Evolutionary conservation across 495 filamentous ascomycete species (phyloP).

Genomic region (Rostrohypoxylon terebratum): DNA sequence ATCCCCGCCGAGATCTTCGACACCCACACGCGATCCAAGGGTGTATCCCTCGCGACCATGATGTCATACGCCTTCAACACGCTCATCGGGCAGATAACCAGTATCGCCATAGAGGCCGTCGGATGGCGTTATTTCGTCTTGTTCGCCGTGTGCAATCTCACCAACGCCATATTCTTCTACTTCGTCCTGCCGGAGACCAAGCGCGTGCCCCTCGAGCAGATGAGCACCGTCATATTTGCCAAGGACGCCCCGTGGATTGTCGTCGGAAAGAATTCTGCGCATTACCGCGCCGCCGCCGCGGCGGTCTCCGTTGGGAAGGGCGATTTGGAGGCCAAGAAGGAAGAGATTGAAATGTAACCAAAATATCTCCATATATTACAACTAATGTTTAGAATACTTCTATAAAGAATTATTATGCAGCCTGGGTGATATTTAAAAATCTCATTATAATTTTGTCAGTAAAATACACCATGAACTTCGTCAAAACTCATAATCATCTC

Average conservation of each 20-base stretch:
- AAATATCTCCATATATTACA: neutral
- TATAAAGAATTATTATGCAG: neutral
- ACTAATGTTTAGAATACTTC: neutral
- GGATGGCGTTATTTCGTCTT: constrained; percentile 67
- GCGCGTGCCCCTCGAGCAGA: constrained; percentile 74
- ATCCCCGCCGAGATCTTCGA: constrained; percentile 79
- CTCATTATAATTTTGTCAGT: neutral
- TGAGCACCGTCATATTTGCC: constrained; percentile 73
- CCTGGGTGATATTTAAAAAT: neutral
- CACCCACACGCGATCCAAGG: constrained; percentile 73
- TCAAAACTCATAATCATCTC: neutral
- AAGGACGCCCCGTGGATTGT: constrained; percentile 73
- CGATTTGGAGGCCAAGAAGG: constrained; percentile 42
- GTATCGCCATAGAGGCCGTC: constrained; percentile 65
- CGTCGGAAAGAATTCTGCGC: constrained; percentile 47
- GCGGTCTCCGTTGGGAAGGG: constrained; percentile 25
- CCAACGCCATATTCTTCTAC: constrained; percentile 76
- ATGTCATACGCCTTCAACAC: constrained; percentile 77
- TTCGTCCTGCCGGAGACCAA: constrained; percentile 72
- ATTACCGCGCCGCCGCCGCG: constrained; percentile 23
- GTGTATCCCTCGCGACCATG: constrained; percentile 75
- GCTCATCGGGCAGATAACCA: constrained; percentile 77
- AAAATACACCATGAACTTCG: neutral
- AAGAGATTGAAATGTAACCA: neutral
- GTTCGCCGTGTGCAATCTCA: constrained; percentile 67